Conservation (phyloP, 805 yeast species). For the Metschnikowia lunata region DNA sequence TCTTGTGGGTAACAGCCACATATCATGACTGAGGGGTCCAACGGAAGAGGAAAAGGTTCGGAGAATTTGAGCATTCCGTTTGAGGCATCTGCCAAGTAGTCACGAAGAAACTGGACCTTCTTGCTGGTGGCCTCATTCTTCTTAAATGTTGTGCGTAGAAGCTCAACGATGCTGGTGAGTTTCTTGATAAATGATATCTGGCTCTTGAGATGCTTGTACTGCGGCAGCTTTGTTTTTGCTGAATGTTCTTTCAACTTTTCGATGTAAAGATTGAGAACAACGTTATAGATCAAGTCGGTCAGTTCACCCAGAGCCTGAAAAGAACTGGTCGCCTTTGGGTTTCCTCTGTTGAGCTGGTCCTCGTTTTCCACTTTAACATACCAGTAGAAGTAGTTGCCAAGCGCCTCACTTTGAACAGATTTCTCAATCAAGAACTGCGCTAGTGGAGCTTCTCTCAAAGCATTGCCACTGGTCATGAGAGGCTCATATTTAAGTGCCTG, state of each 20-base stretch:
- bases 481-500: conserved; percentile 85
- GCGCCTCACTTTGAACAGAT: conserved; percentile 55
- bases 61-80: conserved; percentile 40
- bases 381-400: conserved; percentile 90
- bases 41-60: conserved; percentile 65
- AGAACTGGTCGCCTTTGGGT: neutral
- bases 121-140: conserved; percentile 73
- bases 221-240: conserved; percentile 24
- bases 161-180: conserved; percentile 60
- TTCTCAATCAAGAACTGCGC: conserved; percentile 73
- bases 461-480: conserved; percentile 18
- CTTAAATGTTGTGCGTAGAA: conserved; percentile 48
- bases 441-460: conserved; percentile 49
- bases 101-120: conserved; percentile 66
- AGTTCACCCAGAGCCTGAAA: neutral
- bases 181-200: conserved; percentile 70
- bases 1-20: conserved; percentile 76
- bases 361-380: conserved; percentile 82
- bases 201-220: conserved; percentile 40
- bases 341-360: conserved; percentile 39
- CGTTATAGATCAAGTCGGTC: conserved; percentile 25
- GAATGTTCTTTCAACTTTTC: conserved; percentile 31
- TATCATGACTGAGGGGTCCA: conserved; percentile 74
- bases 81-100: conserved; percentile 46
- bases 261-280: conserved; percentile 39